Conservation (phyloP, 148 eudicot genomes). For the Diospyros lotus region DNA sequence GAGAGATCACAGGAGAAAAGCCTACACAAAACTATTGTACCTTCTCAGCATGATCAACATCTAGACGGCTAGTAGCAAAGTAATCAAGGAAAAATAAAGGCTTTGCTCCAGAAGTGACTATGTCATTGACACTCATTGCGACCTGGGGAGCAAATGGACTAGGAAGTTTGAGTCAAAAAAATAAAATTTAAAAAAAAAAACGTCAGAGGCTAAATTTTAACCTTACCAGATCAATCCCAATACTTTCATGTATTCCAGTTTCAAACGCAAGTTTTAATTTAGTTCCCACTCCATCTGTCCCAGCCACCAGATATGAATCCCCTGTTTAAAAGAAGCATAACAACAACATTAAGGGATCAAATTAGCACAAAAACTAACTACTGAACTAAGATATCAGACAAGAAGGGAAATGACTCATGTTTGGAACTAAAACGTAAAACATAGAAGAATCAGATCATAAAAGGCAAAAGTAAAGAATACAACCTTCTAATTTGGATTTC, state of each 20-base stretch:
- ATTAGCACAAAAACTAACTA: neutral
- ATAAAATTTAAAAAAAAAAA: neutral
- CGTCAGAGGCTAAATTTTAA: neutral
- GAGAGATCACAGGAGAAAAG: neutral
- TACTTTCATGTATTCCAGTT: slow-evolving; percentile 88
- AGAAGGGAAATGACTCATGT: neutral
- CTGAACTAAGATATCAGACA: neutral
- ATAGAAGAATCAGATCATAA: neutral
- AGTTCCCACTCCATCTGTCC: slow-evolving; percentile 98
- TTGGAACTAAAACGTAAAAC: neutral
- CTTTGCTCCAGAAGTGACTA: slow-evolving; percentile 91
- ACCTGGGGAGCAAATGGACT: slow-evolving; percentile 39
- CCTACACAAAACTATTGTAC: slow-evolving; percentile 19
- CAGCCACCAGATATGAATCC: slow-evolving; percentile 92
- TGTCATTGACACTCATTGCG: slow-evolving; percentile 99
- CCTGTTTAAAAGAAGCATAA: slow-evolving; percentile 35
- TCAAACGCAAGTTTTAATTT: slow-evolving; percentile 94
- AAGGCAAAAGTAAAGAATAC: neutral
- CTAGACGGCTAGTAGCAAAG: slow-evolving; percentile 90
- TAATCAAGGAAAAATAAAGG: slow-evolving; percentile 94
- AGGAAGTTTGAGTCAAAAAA: slow-evolving; percentile 8
- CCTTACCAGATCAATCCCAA: slow-evolving; percentile 88
- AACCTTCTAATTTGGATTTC: neutral
- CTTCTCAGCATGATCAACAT: slow-evolving; percentile 94
- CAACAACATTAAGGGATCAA: neutral